These are phyloP conservation scores for Chrysochromulina parva DNA, from an alignment of 78 protist species.

Conservation along the genomic window DNA sequence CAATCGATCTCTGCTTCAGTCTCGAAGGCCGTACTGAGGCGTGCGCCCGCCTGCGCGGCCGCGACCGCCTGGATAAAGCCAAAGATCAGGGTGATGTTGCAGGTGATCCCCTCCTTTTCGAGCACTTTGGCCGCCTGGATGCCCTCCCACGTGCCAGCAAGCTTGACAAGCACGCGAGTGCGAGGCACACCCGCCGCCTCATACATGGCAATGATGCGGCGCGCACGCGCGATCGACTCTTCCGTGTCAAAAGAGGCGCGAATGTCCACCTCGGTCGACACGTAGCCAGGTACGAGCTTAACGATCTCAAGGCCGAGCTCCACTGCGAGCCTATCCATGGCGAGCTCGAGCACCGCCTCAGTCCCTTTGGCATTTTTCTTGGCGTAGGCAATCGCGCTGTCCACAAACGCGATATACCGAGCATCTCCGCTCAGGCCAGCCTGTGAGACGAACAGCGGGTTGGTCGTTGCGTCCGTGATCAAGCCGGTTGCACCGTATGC, in stretches of 20 bases:
- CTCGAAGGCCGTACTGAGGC: neutral
- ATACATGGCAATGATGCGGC: slow-evolving; percentile 44
- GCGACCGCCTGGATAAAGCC: slow-evolving; percentile 40
- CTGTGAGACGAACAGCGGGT: slow-evolving; percentile 27
- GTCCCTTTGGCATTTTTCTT: neutral
- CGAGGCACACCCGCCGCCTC: slow-evolving; percentile 29
- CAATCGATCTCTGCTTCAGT: neutral
- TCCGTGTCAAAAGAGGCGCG: slow-evolving; percentile 26
- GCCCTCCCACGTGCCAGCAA: slow-evolving; percentile 59
- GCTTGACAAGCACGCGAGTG: slow-evolving; percentile 25
- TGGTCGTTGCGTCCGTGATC: slow-evolving; percentile 41
- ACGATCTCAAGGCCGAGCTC: slow-evolving; percentile 30
- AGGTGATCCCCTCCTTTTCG: slow-evolving; percentile 39
- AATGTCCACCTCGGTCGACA: slow-evolving; percentile 30
- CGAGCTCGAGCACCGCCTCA: slow-evolving; percentile 19
- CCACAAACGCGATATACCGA: slow-evolving; percentile 19
- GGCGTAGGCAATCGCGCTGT: slow-evolving; percentile 42
- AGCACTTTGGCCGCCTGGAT: slow-evolving; percentile 25
- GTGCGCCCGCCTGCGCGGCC: slow-evolving; percentile 36
- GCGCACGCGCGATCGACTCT: slow-evolving; percentile 33
- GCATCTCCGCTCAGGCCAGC: slow-evolving; percentile 41
- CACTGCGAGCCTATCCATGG: slow-evolving; percentile 53
- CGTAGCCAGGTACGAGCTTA: slow-evolving; percentile 25
- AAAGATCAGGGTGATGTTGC: slow-evolving; percentile 47
- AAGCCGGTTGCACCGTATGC: neutral